Percentiles rank a stretch among this genome's conserved stretches.
Evolutionary conservation across 345 rosid species (phyloP).

Genomic region (Corchorus capsularis): DNA sequence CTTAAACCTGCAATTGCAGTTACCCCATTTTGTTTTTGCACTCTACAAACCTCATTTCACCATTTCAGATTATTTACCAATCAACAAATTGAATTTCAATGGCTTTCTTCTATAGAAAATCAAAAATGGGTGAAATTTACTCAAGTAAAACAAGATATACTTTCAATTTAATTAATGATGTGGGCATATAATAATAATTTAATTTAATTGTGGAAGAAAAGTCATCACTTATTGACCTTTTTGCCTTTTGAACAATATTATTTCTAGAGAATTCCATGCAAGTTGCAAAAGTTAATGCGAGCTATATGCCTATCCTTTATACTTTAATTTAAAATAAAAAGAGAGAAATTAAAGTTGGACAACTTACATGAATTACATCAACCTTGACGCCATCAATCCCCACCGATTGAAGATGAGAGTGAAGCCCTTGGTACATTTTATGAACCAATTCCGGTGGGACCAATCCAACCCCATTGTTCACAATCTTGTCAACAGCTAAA

Average conservation of each 20-base stretch:
- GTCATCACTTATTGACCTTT: too few relatives aligned
- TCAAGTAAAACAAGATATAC: too few relatives aligned
- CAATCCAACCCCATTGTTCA: slow-evolving; percentile 63
- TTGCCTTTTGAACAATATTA: too few relatives aligned
- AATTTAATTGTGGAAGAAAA: not conserved
- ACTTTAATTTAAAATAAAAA: too few relatives aligned
- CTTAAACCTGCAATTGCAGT: not conserved
- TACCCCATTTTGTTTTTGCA: not conserved
- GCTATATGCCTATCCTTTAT: too few relatives aligned
- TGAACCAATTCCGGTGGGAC: slow-evolving; percentile 66
- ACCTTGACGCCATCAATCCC: slow-evolving; percentile 94
- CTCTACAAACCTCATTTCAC: not conserved
- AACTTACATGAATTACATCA: slow-evolving; percentile 88
- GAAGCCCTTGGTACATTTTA: slow-evolving; percentile 75
- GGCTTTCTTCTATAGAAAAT: too few relatives aligned
- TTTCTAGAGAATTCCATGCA: too few relatives aligned
- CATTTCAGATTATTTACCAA: not conserved
- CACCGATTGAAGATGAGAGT: slow-evolving; percentile 56
- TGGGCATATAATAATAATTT: too few relatives aligned
- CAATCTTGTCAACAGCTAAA: slow-evolving; percentile 82
- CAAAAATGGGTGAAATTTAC: too few relatives aligned
- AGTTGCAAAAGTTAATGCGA: not conserved
- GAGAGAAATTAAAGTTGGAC: not conserved
- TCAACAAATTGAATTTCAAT: not conserved
- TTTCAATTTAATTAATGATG: too few relatives aligned